Evolutionary conservation across 192 early-diverging fungal species (phyloP).

Genomic region (Helicostylum pulchrum): DNA sequence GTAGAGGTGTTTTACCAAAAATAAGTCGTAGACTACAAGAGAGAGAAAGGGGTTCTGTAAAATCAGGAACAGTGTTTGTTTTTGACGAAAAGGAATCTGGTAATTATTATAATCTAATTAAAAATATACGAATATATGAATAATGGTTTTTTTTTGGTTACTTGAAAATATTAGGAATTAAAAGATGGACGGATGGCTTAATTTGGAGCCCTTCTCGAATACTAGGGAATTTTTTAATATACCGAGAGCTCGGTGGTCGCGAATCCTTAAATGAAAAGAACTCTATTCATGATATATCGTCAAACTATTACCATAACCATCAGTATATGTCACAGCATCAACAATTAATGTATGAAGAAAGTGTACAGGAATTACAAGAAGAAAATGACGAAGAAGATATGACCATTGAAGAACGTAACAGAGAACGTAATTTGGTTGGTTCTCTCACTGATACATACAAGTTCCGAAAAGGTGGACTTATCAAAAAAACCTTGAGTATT

Average conservation of each 20-base stretch:
- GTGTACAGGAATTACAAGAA: background rate
- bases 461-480: conserved; percentile 59
- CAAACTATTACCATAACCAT: background rate
- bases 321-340: background rate
- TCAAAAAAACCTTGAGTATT: conserved; percentile 78
- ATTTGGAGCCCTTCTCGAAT: conserved; percentile 84
- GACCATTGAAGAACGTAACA: conserved; percentile 4
- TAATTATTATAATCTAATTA: conserved; percentile 4
- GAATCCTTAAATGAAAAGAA: conserved; percentile 3
- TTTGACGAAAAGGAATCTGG: conserved; percentile 31
- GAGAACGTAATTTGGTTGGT: conserved; percentile 53
- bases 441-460: conserved; percentile 53
- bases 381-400: background rate
- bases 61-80: conserved; percentile 23
- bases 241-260: conserved; percentile 62
- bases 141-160: background rate
- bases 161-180: conserved; percentile 49
- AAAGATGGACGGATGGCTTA: conserved; percentile 84
- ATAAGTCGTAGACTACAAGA: conserved; percentile 28
- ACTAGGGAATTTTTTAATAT: conserved; percentile 77
- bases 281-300: no score
- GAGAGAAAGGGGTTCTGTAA: conserved; percentile 21
- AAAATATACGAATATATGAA: background rate
- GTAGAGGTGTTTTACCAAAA: conserved; percentile 20
- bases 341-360: background rate